These are phyloP conservation scores for Aaosphaeria pasadenensis DNA, from an alignment of 2,329 filamentous ascomycete genomes.

Conservation along the genomic window DNA sequence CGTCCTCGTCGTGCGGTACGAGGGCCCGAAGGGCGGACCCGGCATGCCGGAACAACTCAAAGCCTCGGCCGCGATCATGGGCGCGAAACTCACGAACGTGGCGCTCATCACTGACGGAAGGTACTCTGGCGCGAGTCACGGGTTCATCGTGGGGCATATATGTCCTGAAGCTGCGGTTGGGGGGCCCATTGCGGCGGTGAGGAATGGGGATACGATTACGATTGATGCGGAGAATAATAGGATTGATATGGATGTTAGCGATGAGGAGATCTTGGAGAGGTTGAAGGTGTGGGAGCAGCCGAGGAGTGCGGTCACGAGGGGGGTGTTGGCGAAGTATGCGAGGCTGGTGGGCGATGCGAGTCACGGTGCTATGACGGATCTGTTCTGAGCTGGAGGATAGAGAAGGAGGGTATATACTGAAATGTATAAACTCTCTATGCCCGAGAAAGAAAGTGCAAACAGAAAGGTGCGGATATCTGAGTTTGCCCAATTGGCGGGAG, in stretches of 20 bases:
- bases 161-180: slow-evolving; percentile 86
- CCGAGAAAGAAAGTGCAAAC: no score
- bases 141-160: slow-evolving; percentile 92
- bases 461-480: no score
- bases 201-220: slow-evolving; percentile 76
- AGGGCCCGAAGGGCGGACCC: slow-evolving; percentile 88
- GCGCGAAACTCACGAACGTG: slow-evolving; percentile 80
- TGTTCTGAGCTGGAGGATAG: slow-evolving; percentile 47
- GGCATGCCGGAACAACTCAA: slow-evolving; percentile 96
- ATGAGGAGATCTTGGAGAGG: slow-evolving; percentile 67
- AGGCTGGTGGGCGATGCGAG: slow-evolving; percentile 85
- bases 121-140: slow-evolving; percentile 84
- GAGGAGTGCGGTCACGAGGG: slow-evolving; percentile 70
- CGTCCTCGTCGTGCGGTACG: slow-evolving; percentile 87
- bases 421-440: no score
- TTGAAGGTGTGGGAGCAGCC: slow-evolving; percentile 69
- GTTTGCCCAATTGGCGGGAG: no score
- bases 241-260: slow-evolving; percentile 67
- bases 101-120: slow-evolving; percentile 90
- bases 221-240: slow-evolving; percentile 80
- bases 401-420: background rate
- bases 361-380: slow-evolving; percentile 85
- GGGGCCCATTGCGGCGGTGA: slow-evolving; percentile 80
- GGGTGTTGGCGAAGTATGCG: slow-evolving; percentile 87
- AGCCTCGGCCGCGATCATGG: slow-evolving; percentile 87